phyloP scores from a whole-genome alignment of 176 grass and related monocot genomes.

The Poa annua region DNA sequence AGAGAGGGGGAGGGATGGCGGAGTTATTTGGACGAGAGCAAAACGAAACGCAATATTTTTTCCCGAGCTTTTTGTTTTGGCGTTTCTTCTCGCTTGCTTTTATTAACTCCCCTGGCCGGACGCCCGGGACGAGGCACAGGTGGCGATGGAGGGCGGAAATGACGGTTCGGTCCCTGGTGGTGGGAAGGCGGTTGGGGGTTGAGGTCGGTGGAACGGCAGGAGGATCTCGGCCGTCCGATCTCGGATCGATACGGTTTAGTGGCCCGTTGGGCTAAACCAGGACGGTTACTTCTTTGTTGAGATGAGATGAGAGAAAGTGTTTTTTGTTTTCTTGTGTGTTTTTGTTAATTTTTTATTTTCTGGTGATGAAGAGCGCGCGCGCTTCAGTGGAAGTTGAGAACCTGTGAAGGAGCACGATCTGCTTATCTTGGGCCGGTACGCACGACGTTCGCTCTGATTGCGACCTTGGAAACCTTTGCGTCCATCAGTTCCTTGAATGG shows the following conservation, averaged over 20 bases:
- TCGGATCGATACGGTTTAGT: not conserved
- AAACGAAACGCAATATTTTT: slow-evolving; percentile 35
- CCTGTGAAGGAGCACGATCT: not conserved
- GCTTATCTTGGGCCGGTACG: not conserved
- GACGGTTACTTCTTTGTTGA: not conserved
- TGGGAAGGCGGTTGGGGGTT: not conserved
- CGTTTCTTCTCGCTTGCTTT: slow-evolving; percentile 23
- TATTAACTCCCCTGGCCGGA: slow-evolving; percentile 22
- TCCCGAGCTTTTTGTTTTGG: slow-evolving; percentile 22
- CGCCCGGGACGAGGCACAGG: not conserved
- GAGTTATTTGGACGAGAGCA: slow-evolving; percentile 17
- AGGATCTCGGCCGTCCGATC: slow-evolving; percentile 31
- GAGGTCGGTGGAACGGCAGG: not conserved
- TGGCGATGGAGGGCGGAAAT: not conserved
- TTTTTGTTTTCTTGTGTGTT: not conserved
- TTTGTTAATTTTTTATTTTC: not conserved
- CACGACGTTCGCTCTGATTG: slow-evolving; percentile 20
- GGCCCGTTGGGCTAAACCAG: not conserved
- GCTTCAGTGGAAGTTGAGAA: no score
- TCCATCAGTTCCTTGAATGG: not conserved
- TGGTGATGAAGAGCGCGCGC: no score
- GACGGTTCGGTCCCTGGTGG: not conserved
- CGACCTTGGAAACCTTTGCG: not conserved
- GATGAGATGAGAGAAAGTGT: not conserved
- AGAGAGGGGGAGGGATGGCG: not conserved